Evolutionary conservation across 192 early-diverging fungal genomes (phyloP).

Genomic region (Coemansia sp.): DNA sequence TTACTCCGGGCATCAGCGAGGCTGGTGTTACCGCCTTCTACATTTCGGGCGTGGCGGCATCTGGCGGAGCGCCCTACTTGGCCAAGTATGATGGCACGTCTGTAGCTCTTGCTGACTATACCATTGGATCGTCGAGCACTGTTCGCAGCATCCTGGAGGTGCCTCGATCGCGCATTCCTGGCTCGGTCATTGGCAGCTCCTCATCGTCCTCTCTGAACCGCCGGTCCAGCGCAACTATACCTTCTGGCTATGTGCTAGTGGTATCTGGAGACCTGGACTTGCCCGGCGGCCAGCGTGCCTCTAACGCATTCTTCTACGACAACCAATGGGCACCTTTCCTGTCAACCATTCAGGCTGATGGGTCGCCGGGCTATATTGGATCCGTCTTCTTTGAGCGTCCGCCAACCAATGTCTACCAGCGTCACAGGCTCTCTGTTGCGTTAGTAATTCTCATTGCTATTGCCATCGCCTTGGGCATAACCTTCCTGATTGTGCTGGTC

Average conservation of each 20-base stretch:
- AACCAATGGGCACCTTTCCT: slow-evolving; percentile 52
- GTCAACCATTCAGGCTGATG: slow-evolving; percentile 47
- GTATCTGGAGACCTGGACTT: slow-evolving; percentile 45
- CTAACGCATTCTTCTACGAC: slow-evolving; percentile 49
- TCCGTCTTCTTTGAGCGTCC: slow-evolving; percentile 53
- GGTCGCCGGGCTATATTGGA: slow-evolving; percentile 39
- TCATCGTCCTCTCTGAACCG: slow-evolving; percentile 20
- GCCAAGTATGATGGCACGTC: slow-evolving; percentile 57
- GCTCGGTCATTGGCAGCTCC: slow-evolving; percentile 34
- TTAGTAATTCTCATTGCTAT: slow-evolving; percentile 71
- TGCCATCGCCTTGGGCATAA: slow-evolving; percentile 66
- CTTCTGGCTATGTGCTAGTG: slow-evolving; percentile 42
- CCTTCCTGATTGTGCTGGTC: slow-evolving; percentile 63
- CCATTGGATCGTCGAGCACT: slow-evolving; percentile 31
- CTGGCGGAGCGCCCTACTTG: slow-evolving; percentile 53
- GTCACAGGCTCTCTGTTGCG: slow-evolving; percentile 54
- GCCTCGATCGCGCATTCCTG: slow-evolving; percentile 39
- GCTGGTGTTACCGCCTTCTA: slow-evolving; percentile 25
- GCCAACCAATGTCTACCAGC: slow-evolving; percentile 50
- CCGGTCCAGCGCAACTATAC: slow-evolving; percentile 25
- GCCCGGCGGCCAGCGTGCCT: slow-evolving; percentile 33
- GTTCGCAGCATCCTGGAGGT: slow-evolving; percentile 36
- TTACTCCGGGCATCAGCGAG: slow-evolving; percentile 36
- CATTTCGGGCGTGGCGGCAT: slow-evolving; percentile 26
- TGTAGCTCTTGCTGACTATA: slow-evolving; percentile 36